Percentiles rank a stretch among this genome's conserved stretches.
These are phyloP conservation scores for Colletotrichum musicola DNA, from an alignment of 2,329 filamentous ascomycete species.

Conservation along the genomic window DNA sequence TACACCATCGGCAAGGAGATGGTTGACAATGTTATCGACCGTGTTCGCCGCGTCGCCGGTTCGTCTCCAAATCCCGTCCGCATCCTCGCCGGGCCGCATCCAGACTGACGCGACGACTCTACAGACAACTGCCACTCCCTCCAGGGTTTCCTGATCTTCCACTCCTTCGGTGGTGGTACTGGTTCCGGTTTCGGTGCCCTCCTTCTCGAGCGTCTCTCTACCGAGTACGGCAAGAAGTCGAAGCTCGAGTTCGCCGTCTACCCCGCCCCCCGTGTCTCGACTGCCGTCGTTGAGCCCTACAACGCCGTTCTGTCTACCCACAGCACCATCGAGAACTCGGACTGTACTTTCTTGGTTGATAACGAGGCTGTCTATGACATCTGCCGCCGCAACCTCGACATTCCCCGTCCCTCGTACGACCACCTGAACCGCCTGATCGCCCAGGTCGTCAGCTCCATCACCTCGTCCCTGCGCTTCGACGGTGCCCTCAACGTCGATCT, in stretches of 20 bases:
- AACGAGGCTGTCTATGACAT: slow-evolving; percentile 83
- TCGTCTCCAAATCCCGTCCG: slow-evolving; percentile 45
- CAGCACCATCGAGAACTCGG: slow-evolving; percentile 83
- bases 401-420: slow-evolving; percentile 76
- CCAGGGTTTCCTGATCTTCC: slow-evolving; percentile 81
- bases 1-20: slow-evolving; percentile 84
- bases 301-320: slow-evolving; percentile 80
- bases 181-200: slow-evolving; percentile 80
- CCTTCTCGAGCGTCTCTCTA: slow-evolving; percentile 78
- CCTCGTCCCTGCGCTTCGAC: slow-evolving; percentile 78
- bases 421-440: slow-evolving; percentile 80
- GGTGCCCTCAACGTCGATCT: slow-evolving; percentile 80
- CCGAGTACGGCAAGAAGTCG: slow-evolving; percentile 81
- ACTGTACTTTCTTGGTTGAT: slow-evolving; percentile 82
- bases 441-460: slow-evolving; percentile 81
- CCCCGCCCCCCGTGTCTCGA: slow-evolving; percentile 77
- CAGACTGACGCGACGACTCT: slow-evolving; percentile 39
- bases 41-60: slow-evolving; percentile 78
- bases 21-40: slow-evolving; percentile 78
- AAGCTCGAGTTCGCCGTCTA: slow-evolving; percentile 83
- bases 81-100: background rate
- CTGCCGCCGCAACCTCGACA: slow-evolving; percentile 78
- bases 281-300: slow-evolving; percentile 80
- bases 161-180: slow-evolving; percentile 80
- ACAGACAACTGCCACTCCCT: slow-evolving; percentile 79